These are phyloP conservation scores for Cryphonectria naterciae DNA, from an alignment of 2,329 filamentous ascomycete species.

Conservation along the genomic window DNA sequence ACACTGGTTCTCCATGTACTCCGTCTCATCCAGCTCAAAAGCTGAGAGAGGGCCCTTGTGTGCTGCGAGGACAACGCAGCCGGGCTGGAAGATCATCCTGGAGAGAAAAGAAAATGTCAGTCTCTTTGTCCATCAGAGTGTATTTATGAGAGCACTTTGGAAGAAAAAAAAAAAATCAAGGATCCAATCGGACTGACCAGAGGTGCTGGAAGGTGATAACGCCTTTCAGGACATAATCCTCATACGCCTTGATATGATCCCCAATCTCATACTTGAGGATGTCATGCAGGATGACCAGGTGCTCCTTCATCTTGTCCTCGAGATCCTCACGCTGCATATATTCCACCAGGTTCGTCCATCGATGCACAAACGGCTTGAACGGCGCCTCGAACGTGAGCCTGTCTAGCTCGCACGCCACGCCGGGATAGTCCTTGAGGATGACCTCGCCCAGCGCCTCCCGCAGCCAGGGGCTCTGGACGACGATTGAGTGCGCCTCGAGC, in stretches of 20 bases:
- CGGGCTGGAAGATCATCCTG: constrained; percentile 55
- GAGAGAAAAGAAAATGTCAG: neutral
- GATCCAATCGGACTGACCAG: constrained; percentile 39
- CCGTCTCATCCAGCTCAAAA: constrained; percentile 43
- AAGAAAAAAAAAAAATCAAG: neutral
- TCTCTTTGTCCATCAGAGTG: neutral
- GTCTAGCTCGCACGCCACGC: constrained; percentile 62
- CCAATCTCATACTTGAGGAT: constrained; percentile 56
- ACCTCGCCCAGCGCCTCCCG: constrained; percentile 56
- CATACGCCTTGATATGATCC: constrained; percentile 51
- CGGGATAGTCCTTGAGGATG: constrained; percentile 62
- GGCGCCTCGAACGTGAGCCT: constrained; percentile 63
- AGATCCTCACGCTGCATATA: constrained; percentile 46
- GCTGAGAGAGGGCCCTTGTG: constrained; percentile 46
- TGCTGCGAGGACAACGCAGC: constrained; percentile 44
- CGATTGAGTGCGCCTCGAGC: constrained; percentile 63
- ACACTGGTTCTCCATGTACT: constrained; percentile 43
- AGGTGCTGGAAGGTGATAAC: constrained; percentile 58
- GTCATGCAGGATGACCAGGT: constrained; percentile 51
- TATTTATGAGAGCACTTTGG: neutral
- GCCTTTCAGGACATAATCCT: constrained; percentile 56
- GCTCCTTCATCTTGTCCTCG: constrained; percentile 49
- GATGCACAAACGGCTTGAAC: constrained; percentile 68
- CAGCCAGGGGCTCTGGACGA: constrained; percentile 65
- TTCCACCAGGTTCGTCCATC: constrained; percentile 57